A percentile compares a stretch with the other conserved stretches of the same genome.
Evolutionary conservation across 352 stramenopile species (phyloP).

Genomic region (Phytophthora litchii): DNA sequence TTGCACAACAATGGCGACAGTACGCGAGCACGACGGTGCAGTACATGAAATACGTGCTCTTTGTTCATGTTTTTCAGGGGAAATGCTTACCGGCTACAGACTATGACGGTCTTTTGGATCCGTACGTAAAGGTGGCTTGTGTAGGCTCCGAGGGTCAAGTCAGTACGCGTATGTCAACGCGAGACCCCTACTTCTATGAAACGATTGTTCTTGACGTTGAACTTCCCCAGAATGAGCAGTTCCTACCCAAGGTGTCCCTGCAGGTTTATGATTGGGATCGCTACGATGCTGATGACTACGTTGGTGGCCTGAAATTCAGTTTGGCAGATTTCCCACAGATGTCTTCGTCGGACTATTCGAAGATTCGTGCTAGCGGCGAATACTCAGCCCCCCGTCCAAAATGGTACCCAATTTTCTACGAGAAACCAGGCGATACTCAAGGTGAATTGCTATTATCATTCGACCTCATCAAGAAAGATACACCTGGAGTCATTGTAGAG

Average conservation of each 20-base stretch:
- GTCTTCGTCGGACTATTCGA: constrained; percentile 60
- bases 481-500: constrained; percentile 57
- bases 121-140: constrained; percentile 88
- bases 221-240: constrained; percentile 67
- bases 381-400: constrained; percentile 65
- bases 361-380: constrained; percentile 47
- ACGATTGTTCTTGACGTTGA: constrained; percentile 77
- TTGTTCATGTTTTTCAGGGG: constrained; percentile 86
- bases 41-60: constrained; percentile 82
- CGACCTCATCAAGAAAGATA: constrained; percentile 74
- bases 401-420: constrained; percentile 77
- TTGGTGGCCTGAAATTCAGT: constrained; percentile 64
- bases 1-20: constrained; percentile 60
- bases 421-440: constrained; percentile 64
- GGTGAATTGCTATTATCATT: constrained; percentile 84
- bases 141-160: constrained; percentile 72
- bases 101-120: constrained; percentile 75
- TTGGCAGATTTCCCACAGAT: constrained; percentile 66
- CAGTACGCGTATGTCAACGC: constrained; percentile 62
- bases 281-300: constrained; percentile 76
- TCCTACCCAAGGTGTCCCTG: constrained; percentile 73
- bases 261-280: constrained; percentile 83
- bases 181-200: constrained; percentile 87
- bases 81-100: constrained; percentile 74
- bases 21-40: constrained; percentile 57